Evolutionary conservation across 106 monocot genomes (phyloP).

Genomic region (Dendrobium nobile): DNA sequence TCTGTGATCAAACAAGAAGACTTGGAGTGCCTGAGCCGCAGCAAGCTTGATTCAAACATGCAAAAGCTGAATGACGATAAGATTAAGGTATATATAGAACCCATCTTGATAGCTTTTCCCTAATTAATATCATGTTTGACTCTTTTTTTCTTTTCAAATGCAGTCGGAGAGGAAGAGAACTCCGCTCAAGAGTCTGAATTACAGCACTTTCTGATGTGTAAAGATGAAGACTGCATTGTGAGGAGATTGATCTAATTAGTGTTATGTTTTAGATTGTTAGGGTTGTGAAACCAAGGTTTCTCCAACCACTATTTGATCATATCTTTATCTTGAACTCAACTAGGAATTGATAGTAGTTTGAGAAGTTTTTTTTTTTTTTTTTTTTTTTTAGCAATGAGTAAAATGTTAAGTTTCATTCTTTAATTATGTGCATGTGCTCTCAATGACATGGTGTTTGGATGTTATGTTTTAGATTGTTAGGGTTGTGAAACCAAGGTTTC

Average conservation of each 20-base stretch:
- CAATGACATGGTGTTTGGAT: not conserved
- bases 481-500: not conserved
- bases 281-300: not conserved
- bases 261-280: not conserved
- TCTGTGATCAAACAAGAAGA: not conserved
- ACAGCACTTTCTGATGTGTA: not conserved
- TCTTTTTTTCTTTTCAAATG: not conserved
- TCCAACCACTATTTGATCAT: not conserved
- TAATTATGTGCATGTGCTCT: no score
- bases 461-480: not conserved
- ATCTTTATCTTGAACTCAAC: not conserved
- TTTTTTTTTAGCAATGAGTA: no score
- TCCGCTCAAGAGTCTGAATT: constrained; percentile 6
- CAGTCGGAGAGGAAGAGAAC: constrained; percentile 1
- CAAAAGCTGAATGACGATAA: not conserved
- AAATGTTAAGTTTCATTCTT: no score
- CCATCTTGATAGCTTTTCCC: no score
- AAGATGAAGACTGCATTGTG: not conserved
- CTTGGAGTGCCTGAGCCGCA: not conserved
- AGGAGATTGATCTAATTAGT: not conserved
- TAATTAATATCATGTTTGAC: no score
- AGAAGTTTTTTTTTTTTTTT: no score
- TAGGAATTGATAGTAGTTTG: no score
- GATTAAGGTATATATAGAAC: not conserved
- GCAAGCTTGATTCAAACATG: not conserved